Conservation (phyloP, 1,139 yeast genomes). For the Debaryomyces coudertii region DNA sequence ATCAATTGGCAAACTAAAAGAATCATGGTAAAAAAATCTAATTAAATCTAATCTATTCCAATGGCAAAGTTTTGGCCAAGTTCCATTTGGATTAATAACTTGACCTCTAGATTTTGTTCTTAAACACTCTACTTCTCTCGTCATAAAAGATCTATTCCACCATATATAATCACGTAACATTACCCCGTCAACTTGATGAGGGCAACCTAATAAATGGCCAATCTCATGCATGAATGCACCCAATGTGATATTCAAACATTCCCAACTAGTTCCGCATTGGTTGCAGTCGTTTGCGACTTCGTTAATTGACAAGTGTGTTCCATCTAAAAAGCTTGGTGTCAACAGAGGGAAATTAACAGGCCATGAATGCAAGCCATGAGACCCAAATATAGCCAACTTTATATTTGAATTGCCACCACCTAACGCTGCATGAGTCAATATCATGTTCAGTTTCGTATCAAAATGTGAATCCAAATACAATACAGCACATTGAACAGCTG, state of each 20-base stretch:
- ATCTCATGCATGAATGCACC: slow-evolving; percentile 97
- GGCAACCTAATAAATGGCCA: slow-evolving; percentile 88
- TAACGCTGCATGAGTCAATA: slow-evolving; percentile 88
- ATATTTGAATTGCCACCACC: slow-evolving; percentile 82
- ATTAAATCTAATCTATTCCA: slow-evolving; percentile 86
- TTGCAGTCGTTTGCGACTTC: slow-evolving; percentile 89
- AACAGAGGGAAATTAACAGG: slow-evolving; percentile 76
- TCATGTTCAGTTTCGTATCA: slow-evolving; percentile 61
- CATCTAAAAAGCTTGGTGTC: slow-evolving; percentile 70
- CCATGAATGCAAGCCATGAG: slow-evolving; percentile 91
- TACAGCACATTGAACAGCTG: slow-evolving; percentile 80
- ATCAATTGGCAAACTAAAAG: slow-evolving; percentile 75
- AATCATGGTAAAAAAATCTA: slow-evolving; percentile 79
- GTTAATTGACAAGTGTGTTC: slow-evolving; percentile 57
- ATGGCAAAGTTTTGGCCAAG: slow-evolving; percentile 56
- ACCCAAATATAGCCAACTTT: slow-evolving; percentile 87
- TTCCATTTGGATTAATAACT: slow-evolving; percentile 58
- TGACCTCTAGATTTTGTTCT: slow-evolving; percentile 49
- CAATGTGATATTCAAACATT: slow-evolving; percentile 78
- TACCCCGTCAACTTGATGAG: slow-evolving; percentile 87
- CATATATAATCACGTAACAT: slow-evolving; percentile 86
- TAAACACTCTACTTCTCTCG: slow-evolving; percentile 63
- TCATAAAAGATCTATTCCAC: slow-evolving; percentile 80
- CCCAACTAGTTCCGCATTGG: slow-evolving; percentile 90
- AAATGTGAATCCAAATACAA: slow-evolving; percentile 83